phyloP scores from a whole-genome alignment of 176 grass and related monocot species.

The Urochloa ruziziensis region DNA sequence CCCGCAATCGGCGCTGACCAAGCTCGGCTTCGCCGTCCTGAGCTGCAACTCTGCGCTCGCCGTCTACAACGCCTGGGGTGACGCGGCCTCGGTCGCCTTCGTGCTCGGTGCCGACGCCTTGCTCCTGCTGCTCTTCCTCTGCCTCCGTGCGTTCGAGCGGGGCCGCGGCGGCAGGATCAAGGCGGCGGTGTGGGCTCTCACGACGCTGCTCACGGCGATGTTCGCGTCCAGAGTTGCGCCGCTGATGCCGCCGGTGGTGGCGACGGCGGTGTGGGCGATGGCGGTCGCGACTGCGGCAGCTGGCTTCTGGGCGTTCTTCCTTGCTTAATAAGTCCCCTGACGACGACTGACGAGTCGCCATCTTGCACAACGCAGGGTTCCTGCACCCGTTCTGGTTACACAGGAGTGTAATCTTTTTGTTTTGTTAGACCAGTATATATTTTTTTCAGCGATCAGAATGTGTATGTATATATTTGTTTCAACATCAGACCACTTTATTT shows the following conservation, averaged over 20 bases:
- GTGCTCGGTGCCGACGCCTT: neutral
- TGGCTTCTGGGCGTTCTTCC: neutral
- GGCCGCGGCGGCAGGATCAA: neutral
- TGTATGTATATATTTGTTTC: no score
- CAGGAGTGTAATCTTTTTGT: no score
- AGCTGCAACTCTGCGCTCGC: neutral
- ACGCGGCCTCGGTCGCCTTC: neutral
- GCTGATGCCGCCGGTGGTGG: conserved; percentile 10
- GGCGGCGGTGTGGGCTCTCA: neutral
- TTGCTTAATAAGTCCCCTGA: neutral
- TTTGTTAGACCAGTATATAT: no score
- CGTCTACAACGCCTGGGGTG: neutral
- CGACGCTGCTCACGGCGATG: neutral
- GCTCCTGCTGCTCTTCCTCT: neutral
- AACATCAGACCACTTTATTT: no score
- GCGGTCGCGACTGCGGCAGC: neutral
- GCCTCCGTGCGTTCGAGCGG: neutral
- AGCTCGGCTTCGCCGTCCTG: neutral
- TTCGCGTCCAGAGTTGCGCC: conserved; percentile 4
- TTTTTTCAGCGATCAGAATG: no score
- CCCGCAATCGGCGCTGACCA: neutral
- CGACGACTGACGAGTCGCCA: neutral
- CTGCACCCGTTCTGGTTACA: no score
- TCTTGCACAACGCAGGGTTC: no score
- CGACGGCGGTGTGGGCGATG: neutral